phyloP scores from a whole-genome alignment of 805 yeast genomes.

The Yarrowia sp. region DNA sequence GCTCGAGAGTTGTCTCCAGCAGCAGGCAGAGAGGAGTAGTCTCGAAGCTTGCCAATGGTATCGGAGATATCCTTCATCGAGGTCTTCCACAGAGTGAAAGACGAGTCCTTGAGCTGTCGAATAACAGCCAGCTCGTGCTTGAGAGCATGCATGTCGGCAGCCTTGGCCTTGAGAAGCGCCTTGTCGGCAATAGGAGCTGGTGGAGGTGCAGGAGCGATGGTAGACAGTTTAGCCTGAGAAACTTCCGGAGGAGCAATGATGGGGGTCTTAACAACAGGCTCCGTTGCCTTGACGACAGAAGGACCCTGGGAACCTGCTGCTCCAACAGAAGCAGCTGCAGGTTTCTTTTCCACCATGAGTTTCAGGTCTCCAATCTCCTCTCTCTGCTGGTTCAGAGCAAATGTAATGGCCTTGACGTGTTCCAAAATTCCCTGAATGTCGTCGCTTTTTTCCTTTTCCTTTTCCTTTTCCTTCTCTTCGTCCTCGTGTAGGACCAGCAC shows the following conservation, averaged over 20 bases:
- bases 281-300: conserved; percentile 16
- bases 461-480: conserved; percentile 35
- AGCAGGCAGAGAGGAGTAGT: conserved; percentile 44
- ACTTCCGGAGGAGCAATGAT: conserved; percentile 27
- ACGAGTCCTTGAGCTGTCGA: conserved; percentile 42
- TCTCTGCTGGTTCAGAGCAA: conserved; percentile 34
- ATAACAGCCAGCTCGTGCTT: conserved; percentile 45
- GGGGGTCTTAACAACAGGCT: conserved; percentile 22
- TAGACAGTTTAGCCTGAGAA: conserved; percentile 25
- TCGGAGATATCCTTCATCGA: conserved; percentile 55
- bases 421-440: conserved; percentile 32
- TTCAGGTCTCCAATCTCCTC: conserved; percentile 33
- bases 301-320: neutral
- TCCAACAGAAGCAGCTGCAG: neutral
- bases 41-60: conserved; percentile 54
- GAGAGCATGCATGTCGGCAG: conserved; percentile 41
- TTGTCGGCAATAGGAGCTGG: conserved; percentile 30
- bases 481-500: conserved; percentile 57
- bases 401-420: conserved; percentile 36
- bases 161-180: conserved; percentile 36
- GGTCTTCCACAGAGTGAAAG: conserved; percentile 53
- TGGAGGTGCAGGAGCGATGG: conserved; percentile 11
- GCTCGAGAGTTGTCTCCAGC: conserved; percentile 51
- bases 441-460: conserved; percentile 22
- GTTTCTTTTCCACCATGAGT: conserved; percentile 26